phyloP scores from a whole-genome alignment of 768 basidiomycete species.

The Suillus spraguei region DNA sequence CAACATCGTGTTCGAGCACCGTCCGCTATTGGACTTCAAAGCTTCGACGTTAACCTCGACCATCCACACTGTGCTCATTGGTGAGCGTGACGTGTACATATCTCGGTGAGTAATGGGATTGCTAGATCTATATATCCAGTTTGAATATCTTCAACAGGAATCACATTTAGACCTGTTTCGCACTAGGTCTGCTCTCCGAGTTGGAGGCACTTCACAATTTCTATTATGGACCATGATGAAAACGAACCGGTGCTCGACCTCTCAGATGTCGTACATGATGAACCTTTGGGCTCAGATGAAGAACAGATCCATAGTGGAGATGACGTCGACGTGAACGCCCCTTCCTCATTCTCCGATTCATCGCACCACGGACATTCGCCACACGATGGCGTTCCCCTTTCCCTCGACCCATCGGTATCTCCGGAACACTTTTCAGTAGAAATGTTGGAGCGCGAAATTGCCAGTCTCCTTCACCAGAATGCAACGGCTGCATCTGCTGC shows the following conservation, averaged over 20 bases:
- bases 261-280: constrained; percentile 85
- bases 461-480: constrained; percentile 73
- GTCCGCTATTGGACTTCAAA: constrained; percentile 7
- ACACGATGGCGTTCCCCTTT: constrained; percentile 35
- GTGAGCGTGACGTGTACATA: constrained; percentile 22
- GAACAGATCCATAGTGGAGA: constrained; percentile 34
- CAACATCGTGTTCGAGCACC: constrained; percentile 10
- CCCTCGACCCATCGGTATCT: constrained; percentile 40
- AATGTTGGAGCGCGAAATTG: constrained; percentile 78
- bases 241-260: constrained; percentile 66
- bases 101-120: constrained; percentile 18
- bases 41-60: constrained; percentile 19
- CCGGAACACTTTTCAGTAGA: constrained; percentile 64
- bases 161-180: not conserved
- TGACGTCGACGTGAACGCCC: constrained; percentile 33
- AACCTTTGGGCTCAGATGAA: constrained; percentile 64
- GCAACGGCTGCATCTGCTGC: constrained; percentile 70
- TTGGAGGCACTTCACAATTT: constrained; percentile 15
- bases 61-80: constrained; percentile 22
- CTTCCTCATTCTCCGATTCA: constrained; percentile 26
- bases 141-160: not conserved
- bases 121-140: too few relatives aligned
- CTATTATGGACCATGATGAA: constrained; percentile 54
- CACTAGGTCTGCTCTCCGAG: not conserved
- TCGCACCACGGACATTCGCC: constrained; percentile 20